Evolutionary conservation across 176 grass and related monocot species (phyloP), one percentile per base, ranked within the genome.

Genomic region (Tillandsia fasciculata): DNA sequence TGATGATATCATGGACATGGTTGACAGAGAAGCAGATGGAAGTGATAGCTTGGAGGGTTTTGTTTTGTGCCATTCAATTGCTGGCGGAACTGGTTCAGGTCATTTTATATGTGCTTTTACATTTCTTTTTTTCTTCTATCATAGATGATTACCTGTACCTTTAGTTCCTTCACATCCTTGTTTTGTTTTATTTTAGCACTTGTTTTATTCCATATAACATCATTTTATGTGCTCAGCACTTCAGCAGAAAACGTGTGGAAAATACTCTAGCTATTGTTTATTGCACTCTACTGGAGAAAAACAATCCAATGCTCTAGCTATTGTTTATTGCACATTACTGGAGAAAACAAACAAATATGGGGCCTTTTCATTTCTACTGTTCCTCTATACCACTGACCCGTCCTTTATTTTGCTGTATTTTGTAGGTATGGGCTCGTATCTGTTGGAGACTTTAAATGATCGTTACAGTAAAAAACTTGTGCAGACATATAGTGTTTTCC

Each of bases 1-100:
- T 22, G 95, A 93, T 80, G 95, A 99, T 80, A 99, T 99, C 76
- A 99, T 99, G 95, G 95, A 99, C 70, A 99, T 99, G 90, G 74
- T 99, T 58, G 95, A 99, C 64, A 78, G 95, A 84, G 95, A 99
- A 84, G 95, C 95, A 70, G 95, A 99, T 88, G 95, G 95, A 88
- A 94, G 95, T 82, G 95, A 99, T 70, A 99, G 95, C 52, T 86
- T 99, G 18, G 95, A 99, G 64, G 95, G 90, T 64, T 99, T 99
- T 78, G 95, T 99, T 54, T 80, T 99, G 48, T 99, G 95, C 48
- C 95, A 99, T 73, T 99, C 95, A 49, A 90, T 99, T 58, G 95
- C 95, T 84, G 90, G 95, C 77, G 95, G 95, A 79, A 99, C 95
- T 67, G 95, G 95, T 59, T 99, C 95, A 99, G 95, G 95, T 94